These are phyloP conservation scores for Psilocybe sp. DNA, from an alignment of 768 basidiomycete species.

Conservation along the genomic window DNA sequence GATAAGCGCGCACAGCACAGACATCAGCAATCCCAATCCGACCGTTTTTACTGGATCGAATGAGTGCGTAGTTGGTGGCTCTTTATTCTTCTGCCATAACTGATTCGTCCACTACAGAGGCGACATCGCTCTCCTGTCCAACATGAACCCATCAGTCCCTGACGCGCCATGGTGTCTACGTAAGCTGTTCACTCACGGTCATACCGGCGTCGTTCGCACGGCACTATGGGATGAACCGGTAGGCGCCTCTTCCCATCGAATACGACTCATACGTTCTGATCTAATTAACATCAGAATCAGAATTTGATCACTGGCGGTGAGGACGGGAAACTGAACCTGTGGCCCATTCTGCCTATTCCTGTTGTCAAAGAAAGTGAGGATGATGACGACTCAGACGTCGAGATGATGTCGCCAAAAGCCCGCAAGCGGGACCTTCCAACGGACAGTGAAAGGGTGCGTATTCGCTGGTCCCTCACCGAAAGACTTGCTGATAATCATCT, in stretches of 20 bases:
- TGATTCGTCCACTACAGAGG: conserved; percentile 36
- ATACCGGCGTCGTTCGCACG: conserved; percentile 55
- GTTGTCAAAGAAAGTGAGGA: conserved; percentile 6
- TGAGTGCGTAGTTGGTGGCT: conserved; percentile 42
- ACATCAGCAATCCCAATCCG: conserved; percentile 32
- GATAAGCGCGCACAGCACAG: conserved; percentile 46
- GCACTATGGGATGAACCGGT: conserved; percentile 57
- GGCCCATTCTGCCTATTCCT: conserved; percentile 17
- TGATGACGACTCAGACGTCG: conserved; percentile 11
- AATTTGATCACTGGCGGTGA: conserved; percentile 29
- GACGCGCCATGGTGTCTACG: conserved; percentile 47
- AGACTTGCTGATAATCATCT: neutral
- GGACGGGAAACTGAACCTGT: conserved; percentile 26
- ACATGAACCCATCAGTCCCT: conserved; percentile 32
- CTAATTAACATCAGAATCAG: conserved; percentile 14
- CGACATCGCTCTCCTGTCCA: conserved; percentile 54
- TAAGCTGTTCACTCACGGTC: conserved; percentile 52
- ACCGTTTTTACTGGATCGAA: conserved; percentile 72
- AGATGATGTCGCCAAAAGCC: conserved; percentile 13
- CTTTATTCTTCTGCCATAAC: neutral
- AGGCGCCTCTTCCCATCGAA: neutral
- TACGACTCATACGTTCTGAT: neutral
- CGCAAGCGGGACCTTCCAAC: conserved; percentile 12
- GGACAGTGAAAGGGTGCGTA: conserved; percentile 10
- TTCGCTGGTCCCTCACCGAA: neutral